phyloP scores from a whole-genome alignment of 495 filamentous ascomycete genomes.

The Penicillium salamii region DNA sequence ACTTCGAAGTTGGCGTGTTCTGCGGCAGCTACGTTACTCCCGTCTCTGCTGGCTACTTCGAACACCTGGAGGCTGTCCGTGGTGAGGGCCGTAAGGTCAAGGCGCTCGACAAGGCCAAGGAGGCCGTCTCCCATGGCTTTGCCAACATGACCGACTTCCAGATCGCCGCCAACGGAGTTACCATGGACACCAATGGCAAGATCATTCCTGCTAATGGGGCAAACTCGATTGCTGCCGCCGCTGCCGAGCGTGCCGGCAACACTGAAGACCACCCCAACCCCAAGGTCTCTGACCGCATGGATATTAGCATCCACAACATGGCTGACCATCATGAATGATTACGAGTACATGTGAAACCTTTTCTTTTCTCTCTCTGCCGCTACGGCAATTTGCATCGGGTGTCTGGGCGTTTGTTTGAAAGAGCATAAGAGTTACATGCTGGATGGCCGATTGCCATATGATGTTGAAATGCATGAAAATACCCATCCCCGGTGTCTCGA shows the following conservation, averaged over 20 bases:
- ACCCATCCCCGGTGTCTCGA: conserved; percentile 7
- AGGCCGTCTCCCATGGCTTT: conserved; percentile 65
- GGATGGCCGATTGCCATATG: conserved; percentile 3
- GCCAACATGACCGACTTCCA: conserved; percentile 60
- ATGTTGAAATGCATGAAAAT: conserved; percentile 8
- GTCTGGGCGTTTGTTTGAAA: conserved; percentile 13
- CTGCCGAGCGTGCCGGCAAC: conserved; percentile 8
- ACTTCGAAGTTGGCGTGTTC: conserved; percentile 96
- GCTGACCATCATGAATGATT: conserved; percentile 43
- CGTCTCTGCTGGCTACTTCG: conserved; percentile 80
- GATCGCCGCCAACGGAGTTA: conserved; percentile 61
- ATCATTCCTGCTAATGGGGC: conserved; percentile 44
- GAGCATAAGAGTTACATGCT: conserved; percentile 4
- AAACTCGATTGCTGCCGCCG: neutral
- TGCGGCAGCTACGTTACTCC: conserved; percentile 87
- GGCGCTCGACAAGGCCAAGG: conserved; percentile 63
- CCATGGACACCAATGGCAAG: conserved; percentile 54
- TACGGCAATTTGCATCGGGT: conserved; percentile 9
- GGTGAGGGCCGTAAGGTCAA: conserved; percentile 73
- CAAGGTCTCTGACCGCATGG: conserved; percentile 53
- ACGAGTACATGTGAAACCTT: conserved; percentile 6
- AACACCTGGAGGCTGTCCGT: conserved; percentile 73
- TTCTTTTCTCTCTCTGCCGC: conserved; percentile 6
- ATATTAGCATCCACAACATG: conserved; percentile 60
- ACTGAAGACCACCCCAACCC: conserved; percentile 27